Conservation (phyloP, 2,329 filamentous ascomycete genomes). For the Phaeosphaeriaceae sp. region DNA sequence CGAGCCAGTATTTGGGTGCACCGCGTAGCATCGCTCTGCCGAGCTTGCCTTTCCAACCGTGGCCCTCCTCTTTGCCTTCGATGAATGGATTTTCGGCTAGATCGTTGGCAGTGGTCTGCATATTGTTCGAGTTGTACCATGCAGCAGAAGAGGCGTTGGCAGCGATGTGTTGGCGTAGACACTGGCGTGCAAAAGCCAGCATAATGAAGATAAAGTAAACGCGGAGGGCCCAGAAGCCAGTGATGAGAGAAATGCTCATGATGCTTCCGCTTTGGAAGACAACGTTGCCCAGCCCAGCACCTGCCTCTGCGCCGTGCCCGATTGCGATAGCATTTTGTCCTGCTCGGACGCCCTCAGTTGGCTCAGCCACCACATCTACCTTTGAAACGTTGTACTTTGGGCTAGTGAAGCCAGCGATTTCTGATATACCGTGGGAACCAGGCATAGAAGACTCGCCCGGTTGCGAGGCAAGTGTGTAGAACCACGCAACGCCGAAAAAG, state of each 20-base stretch:
- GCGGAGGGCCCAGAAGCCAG: conserved; percentile 74
- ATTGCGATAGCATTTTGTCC: conserved; percentile 63
- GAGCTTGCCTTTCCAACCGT: conserved; percentile 78
- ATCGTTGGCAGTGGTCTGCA: conserved; percentile 52
- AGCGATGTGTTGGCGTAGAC: conserved; percentile 72
- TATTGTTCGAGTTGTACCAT: conserved; percentile 46
- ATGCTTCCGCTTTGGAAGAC: conserved; percentile 70
- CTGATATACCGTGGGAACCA: conserved; percentile 62
- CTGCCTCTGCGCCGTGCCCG: conserved; percentile 44
- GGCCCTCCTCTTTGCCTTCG: conserved; percentile 71
- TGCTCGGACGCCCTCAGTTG: conserved; percentile 51
- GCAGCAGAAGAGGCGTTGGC: conserved; percentile 51
- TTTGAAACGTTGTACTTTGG: conserved; percentile 66
- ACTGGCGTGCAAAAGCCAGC: conserved; percentile 80
- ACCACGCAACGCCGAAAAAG: conserved; percentile 85
- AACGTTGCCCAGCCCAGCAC: conserved; percentile 64
- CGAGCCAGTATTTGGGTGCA: conserved; percentile 81
- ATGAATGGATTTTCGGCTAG: conserved; percentile 73
- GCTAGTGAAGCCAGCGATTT: conserved; percentile 69
- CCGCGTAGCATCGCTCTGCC: conserved; percentile 80
- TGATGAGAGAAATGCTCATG: conserved; percentile 79
- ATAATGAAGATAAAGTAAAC: conserved; percentile 85
- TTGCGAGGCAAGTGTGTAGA: conserved; percentile 71
- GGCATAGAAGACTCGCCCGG: conserved; percentile 49
- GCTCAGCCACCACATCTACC: conserved; percentile 61